These are phyloP conservation scores for Floccularia luteovirens DNA, from an alignment of 768 basidiomycete species.

Conservation along the genomic window DNA sequence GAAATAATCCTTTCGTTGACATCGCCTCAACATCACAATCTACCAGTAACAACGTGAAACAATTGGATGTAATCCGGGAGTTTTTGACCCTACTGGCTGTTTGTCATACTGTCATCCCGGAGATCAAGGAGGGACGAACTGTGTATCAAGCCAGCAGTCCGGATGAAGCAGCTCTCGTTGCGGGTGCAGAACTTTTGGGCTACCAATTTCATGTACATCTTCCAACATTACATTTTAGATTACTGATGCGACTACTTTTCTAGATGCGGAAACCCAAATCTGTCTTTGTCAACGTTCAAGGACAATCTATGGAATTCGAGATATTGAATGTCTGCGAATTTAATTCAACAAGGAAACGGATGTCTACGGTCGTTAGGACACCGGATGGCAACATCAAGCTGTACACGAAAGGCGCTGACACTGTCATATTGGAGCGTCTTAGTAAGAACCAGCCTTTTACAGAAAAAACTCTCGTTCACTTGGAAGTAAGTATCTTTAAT, in stretches of 20 bases:
- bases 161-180: conserved; percentile 93
- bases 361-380: conserved; percentile 89
- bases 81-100: conserved; percentile 84
- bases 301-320: conserved; percentile 71
- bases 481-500: conserved; percentile 60
- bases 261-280: conserved; percentile 96
- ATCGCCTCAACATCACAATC: conserved; percentile 22
- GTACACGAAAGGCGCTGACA: conserved; percentile 97
- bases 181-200: conserved; percentile 86
- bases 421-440: conserved; percentile 92
- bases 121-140: conserved; percentile 82
- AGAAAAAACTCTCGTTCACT: conserved; percentile 81
- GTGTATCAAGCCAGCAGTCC: conserved; percentile 95
- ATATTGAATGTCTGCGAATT: conserved; percentile 98
- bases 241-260: not conserved
- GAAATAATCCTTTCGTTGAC: conserved; percentile 55
- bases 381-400: conserved; percentile 91
- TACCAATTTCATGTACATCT: conserved; percentile 87
- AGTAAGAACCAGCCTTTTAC: conserved; percentile 77
- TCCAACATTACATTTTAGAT: not conserved
- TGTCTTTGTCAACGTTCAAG: conserved; percentile 80
- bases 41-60: conserved; percentile 22
- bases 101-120: conserved; percentile 98
- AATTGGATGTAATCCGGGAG: conserved; percentile 53
- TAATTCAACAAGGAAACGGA: conserved; percentile 94